These are phyloP conservation scores for Pseudozyma hubeiensis DNA, from an alignment of 1,284 basidiomycete genomes.

Conservation along the genomic window DNA sequence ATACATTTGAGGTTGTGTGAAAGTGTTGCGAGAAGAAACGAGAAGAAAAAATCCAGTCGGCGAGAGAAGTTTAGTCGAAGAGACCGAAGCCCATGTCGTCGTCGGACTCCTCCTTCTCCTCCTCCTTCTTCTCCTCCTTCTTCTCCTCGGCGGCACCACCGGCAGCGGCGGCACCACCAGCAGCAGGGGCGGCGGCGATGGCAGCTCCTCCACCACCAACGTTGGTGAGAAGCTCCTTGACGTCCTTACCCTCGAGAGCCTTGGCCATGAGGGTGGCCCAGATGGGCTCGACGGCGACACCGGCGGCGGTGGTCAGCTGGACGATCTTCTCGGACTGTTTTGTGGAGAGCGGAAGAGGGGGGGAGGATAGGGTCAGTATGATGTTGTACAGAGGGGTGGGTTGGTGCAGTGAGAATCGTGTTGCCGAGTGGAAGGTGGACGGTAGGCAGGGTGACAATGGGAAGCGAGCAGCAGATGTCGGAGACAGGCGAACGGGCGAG, in stretches of 20 bases:
- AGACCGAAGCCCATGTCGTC: slow-evolving; percentile 78
- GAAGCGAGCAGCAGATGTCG: background rate
- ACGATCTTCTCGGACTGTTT: slow-evolving; percentile 88
- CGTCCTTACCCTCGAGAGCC: slow-evolving; percentile 96
- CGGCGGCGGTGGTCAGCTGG: slow-evolving; percentile 83
- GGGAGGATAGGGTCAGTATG: background rate
- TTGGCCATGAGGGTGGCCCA: slow-evolving; percentile 97
- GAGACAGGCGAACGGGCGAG: too few species aligned
- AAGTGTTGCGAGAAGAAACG: background rate
- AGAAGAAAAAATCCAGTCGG: background rate
- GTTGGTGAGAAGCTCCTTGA: slow-evolving; percentile 93
- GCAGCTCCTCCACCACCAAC: slow-evolving; percentile 81
- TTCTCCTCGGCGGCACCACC: slow-evolving; percentile 80
- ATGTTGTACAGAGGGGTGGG: background rate
- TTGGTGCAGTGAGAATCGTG: too few species aligned
- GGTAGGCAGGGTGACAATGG: background rate
- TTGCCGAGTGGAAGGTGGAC: background rate
- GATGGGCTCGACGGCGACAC: slow-evolving; percentile 91
- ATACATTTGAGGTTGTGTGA: slow-evolving; percentile 14
- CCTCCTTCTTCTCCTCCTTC: slow-evolving; percentile 79
- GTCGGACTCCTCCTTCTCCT: slow-evolving; percentile 70
- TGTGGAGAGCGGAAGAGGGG: background rate
- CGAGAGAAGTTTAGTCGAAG: slow-evolving; percentile 76
- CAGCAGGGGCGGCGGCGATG: slow-evolving; percentile 72
- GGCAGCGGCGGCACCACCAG: slow-evolving; percentile 75